Evolutionary conservation across 345 rosid species (phyloP), one percentile per base, ranked within the genome.

Genomic region (Triadica sebifera): DNA sequence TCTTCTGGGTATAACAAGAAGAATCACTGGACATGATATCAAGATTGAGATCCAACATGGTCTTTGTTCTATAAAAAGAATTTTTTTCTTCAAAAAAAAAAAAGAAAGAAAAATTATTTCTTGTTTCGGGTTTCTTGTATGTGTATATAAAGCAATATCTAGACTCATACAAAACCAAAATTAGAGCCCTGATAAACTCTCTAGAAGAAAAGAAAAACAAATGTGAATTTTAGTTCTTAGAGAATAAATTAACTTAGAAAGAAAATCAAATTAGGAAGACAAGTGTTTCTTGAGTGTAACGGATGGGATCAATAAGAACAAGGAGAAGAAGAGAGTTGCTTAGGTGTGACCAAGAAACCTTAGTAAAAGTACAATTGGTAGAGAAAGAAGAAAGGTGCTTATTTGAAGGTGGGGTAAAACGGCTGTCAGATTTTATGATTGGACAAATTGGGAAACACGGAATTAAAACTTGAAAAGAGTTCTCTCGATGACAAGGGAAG

Each of bases 41-140:
- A 55, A 90, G 88, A 70, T 90, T 90, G 79, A 90, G 94, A 87
- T 90, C 92, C 85, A 87, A 83, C 89, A 85, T 87, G 81, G 12
- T 73, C 8, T 5, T 43, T 60, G 4, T 7, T 29, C 34, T 29
- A 1, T 4, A 10, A 43, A 43, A 10, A 15, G 15, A 12, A 13
- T 13, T n/a, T n/a, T n/a, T n/a, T n/a, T n/a, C n/a, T n/a, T n/a
- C n/a, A 47, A 15, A 41, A 15, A 34, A 58, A 39, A 50, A 6
- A 10, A n/a, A 29, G 1, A 37, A 46, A 7, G 8, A 34, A n/a
- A 61, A n/a, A 60, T 8, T 25, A 6, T 52, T 45, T 65, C n/a
- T 45, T 46, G 74, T 25, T 12, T 29, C 1, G 2, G 2, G 34
- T 29, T 1, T 29, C 34, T 29, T 29, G 34, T 1, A 29, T 29